Conservation (phyloP, 2,329 filamentous ascomycete genomes). For the Sporothrix mexicana region DNA sequence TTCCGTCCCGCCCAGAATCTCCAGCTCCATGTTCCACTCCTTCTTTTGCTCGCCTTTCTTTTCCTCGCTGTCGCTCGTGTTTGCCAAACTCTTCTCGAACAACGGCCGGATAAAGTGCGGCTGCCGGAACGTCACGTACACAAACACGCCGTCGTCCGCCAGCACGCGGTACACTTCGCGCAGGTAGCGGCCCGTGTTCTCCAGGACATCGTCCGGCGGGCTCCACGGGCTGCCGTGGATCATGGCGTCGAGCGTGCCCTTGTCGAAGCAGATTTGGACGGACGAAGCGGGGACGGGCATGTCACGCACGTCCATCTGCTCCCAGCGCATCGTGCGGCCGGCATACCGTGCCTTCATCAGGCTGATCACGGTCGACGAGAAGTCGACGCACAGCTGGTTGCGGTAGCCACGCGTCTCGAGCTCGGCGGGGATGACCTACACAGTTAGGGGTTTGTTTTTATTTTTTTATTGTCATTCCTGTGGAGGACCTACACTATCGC, state of each 20-base stretch:
- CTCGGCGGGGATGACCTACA: constrained; percentile 58
- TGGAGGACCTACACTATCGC: constrained; percentile 46
- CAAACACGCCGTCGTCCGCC: constrained; percentile 54
- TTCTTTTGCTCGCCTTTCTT: constrained; percentile 44
- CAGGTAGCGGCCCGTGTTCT: constrained; percentile 57
- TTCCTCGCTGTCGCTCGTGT: not conserved
- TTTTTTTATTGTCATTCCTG: too few relatives aligned
- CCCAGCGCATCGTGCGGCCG: constrained; percentile 55
- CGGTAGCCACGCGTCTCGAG: constrained; percentile 55
- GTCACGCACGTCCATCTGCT: constrained; percentile 45
- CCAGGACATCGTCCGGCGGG: constrained; percentile 55
- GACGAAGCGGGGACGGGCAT: constrained; percentile 43
- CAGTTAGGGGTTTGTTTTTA: too few relatives aligned
- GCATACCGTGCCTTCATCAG: constrained; percentile 56
- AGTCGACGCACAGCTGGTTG: constrained; percentile 62
- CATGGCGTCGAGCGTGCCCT: constrained; percentile 62
- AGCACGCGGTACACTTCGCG: constrained; percentile 56
- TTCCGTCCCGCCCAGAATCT: constrained; percentile 48
- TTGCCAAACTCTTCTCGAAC: constrained; percentile 41
- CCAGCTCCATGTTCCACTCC: constrained; percentile 53
- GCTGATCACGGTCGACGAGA: constrained; percentile 59
- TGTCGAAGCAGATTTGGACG: constrained; percentile 64
- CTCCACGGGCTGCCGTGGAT: constrained; percentile 60
- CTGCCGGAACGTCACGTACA: constrained; percentile 61
- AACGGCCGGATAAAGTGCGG: constrained; percentile 60